These are phyloP conservation scores for Haplosporangium gracile DNA, from an alignment of 192 early-diverging fungal species.

Conservation along the genomic window DNA sequence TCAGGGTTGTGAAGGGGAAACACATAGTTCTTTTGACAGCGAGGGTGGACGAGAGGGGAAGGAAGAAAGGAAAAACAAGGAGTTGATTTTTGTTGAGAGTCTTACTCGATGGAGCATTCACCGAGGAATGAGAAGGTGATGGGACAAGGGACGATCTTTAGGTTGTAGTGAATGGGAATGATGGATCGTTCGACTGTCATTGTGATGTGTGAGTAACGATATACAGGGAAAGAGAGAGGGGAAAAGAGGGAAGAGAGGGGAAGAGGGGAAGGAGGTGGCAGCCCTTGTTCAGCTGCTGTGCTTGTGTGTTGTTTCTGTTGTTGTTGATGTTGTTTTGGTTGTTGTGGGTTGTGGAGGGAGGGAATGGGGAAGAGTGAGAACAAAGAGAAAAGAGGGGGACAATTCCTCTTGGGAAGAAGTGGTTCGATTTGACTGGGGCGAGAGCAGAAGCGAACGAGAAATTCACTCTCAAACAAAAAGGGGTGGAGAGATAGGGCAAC, in stretches of 20 bases:
- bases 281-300: not conserved
- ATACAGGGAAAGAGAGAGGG: no score
- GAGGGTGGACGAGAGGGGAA: not conserved
- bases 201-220: not conserved
- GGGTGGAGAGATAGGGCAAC: no score
- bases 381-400: not conserved
- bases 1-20: not conserved
- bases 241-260: not conserved
- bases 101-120: constrained; percentile 72
- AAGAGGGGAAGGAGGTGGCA: no score
- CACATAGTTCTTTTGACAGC: no score
- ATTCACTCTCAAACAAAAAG: no score
- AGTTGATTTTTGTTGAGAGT: not conserved
- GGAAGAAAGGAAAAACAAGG: not conserved
- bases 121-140: constrained; percentile 80
- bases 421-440: no score
- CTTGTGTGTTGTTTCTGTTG: not conserved
- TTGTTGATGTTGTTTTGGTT: no score
- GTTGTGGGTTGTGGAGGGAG: not conserved
- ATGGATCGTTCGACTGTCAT: constrained; percentile 56
- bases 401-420: no score
- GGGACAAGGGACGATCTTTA: constrained; percentile 76
- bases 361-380: not conserved
- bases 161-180: constrained; percentile 77
- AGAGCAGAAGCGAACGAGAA: no score